Conservation (phyloP, 1,284 basidiomycete species). For the Apiotrichum siamense region DNA sequence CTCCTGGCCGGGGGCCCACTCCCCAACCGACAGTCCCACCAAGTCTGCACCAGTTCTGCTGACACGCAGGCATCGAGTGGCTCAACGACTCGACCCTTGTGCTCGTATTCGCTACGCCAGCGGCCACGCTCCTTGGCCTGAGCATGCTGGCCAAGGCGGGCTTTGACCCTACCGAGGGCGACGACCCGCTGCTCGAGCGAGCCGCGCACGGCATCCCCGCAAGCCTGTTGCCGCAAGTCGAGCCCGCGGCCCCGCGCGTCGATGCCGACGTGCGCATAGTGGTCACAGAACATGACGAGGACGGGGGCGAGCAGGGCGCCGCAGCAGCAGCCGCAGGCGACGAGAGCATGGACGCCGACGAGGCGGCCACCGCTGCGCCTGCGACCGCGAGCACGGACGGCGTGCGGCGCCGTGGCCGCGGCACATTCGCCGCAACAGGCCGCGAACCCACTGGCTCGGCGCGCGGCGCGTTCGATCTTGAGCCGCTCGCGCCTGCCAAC, state of each 20-base stretch:
- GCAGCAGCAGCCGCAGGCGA: neutral
- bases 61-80: conserved; percentile 41
- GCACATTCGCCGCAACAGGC: conserved; percentile 22
- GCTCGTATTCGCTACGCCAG: conserved; percentile 35
- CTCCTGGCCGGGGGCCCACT: neutral
- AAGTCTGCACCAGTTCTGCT: no score
- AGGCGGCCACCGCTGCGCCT: neutral
- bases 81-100: conserved; percentile 41
- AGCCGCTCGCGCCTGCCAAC: conserved; percentile 2
- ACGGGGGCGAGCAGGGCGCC: neutral
- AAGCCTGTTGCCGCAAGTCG: conserved; percentile 28
- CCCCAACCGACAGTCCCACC: no score
- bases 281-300: no score
- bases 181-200: conserved; percentile 40
- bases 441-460: neutral
- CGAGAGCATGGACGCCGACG: neutral
- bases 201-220: conserved; percentile 36
- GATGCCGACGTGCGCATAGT: no score
- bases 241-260: no score
- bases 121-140: conserved; percentile 32
- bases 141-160: conserved; percentile 39
- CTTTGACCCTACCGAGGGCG: conserved; percentile 42
- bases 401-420: conserved; percentile 28
- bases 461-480: conserved; percentile 15
- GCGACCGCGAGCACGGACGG: conserved; percentile 1